These are phyloP conservation scores for Vanilla planifolia DNA, from an alignment of 106 monocot genomes.

Conservation along the genomic window DNA sequence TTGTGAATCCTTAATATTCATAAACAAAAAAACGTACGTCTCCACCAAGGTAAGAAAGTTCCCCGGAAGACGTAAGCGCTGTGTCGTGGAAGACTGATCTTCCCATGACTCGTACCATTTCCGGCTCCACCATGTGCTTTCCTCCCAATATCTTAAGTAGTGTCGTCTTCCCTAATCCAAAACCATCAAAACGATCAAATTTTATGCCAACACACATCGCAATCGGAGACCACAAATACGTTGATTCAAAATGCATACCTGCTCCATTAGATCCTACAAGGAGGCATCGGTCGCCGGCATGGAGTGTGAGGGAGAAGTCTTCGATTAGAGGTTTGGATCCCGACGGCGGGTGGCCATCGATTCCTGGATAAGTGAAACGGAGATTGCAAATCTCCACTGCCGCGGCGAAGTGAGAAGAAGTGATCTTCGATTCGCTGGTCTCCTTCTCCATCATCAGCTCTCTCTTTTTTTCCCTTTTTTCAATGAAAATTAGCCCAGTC, in stretches of 20 bases:
- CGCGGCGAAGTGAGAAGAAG: background rate
- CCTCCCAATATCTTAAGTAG: conserved; percentile 90
- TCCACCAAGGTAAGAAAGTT: conserved; percentile 84
- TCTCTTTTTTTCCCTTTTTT: background rate
- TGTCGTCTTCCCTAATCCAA: conserved; percentile 63
- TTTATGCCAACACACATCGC: background rate
- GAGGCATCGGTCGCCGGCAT: conserved; percentile 71
- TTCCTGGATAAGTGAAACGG: conserved; percentile 83
- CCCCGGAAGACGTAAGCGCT: conserved; percentile 73
- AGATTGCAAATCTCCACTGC: conserved; percentile 64
- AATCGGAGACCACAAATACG: background rate
- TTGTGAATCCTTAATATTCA: too few relatives aligned
- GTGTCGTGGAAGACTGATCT: conserved; percentile 92
- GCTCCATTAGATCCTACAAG: conserved; percentile 98
- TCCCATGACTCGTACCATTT: conserved; percentile 78
- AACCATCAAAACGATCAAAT: conserved; percentile 1
- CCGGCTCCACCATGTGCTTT: conserved; percentile 88
- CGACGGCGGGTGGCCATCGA: conserved; percentile 91
- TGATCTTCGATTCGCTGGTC: background rate
- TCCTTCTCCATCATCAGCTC: background rate
- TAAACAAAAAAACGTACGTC: conserved; percentile 36
- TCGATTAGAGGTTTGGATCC: conserved; percentile 84
- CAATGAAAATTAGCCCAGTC: too few relatives aligned
- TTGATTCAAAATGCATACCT: conserved; percentile 24
- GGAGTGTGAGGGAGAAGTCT: conserved; percentile 59